Percentiles rank a stretch among this genome's conserved stretches.
phyloP scores from a whole-genome alignment of 2,329 filamentous ascomycete genomes.

The Claviceps spartinae region DNA sequence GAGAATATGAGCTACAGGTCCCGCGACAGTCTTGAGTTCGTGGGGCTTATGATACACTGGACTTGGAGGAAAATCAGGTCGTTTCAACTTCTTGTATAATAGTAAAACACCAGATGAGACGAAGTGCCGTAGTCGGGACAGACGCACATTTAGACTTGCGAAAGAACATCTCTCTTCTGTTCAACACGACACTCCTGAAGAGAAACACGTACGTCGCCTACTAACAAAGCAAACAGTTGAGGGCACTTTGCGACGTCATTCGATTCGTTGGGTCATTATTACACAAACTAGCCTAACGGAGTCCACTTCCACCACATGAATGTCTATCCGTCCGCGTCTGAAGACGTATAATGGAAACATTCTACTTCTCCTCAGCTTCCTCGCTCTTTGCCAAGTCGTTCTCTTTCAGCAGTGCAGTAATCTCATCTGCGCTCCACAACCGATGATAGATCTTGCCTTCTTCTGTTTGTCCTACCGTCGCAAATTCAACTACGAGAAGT shows the following conservation, averaged over 20 bases:
- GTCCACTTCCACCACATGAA: slow-evolving; percentile 4
- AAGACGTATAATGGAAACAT: not conserved
- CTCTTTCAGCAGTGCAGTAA: slow-evolving; percentile 84
- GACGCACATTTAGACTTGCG: not conserved
- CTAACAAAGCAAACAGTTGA: not conserved
- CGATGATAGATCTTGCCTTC: slow-evolving; percentile 97
- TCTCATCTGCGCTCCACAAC: slow-evolving; percentile 93
- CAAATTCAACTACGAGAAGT: slow-evolving; percentile 68
- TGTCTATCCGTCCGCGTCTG: slow-evolving; percentile 4
- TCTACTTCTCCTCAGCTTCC: slow-evolving; percentile 51
- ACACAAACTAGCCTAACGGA: slow-evolving; percentile 5
- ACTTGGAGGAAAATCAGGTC: not conserved
- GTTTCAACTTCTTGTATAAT: not conserved
- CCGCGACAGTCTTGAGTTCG: not conserved
- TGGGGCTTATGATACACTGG: too few species aligned
- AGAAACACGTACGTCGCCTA: not conserved
- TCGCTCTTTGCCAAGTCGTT: slow-evolving; percentile 87
- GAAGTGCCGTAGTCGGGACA: not conserved
- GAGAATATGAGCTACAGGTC: slow-evolving; percentile 10
- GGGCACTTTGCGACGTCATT: not conserved
- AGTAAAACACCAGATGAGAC: not conserved
- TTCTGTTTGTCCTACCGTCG: slow-evolving; percentile 90
- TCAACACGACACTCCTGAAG: not conserved
- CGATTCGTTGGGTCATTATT: slow-evolving; percentile 9
- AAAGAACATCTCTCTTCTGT: not conserved